These are phyloP conservation scores for Trametes maxima DNA, from an alignment of 768 basidiomycete genomes.

Conservation along the genomic window DNA sequence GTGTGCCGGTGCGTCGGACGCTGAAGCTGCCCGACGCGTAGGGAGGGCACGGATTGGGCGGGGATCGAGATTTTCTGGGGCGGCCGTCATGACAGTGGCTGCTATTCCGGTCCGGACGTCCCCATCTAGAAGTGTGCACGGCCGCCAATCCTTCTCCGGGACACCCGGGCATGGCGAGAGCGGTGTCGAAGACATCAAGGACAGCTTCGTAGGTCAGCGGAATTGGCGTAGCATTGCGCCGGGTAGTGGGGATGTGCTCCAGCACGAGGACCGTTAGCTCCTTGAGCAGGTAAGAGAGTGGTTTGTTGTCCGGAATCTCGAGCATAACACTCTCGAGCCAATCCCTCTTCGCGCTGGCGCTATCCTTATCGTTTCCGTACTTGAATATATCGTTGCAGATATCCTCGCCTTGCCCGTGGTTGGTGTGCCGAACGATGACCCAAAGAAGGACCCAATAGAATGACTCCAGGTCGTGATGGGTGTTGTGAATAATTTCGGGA, in stretches of 20 bases:
- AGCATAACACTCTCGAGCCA: background rate
- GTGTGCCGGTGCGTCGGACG: too few relatives aligned
- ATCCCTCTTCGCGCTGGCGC: background rate
- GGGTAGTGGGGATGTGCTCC: background rate
- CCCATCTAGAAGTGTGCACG: background rate
- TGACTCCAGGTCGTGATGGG: conserved; percentile 7
- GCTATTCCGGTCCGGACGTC: too few relatives aligned
- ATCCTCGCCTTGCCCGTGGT: background rate
- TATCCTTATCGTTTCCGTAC: background rate
- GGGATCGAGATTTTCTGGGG: too few relatives aligned
- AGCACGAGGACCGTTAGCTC: background rate
- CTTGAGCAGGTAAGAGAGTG: background rate
- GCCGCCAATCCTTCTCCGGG: background rate
- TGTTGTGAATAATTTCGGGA: background rate
- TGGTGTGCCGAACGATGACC: conserved; percentile 13
- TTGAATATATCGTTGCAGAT: background rate
- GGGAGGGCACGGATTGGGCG: too few relatives aligned
- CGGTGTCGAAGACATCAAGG: background rate
- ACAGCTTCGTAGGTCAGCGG: background rate
- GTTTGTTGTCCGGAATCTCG: background rate
- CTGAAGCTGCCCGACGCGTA: too few relatives aligned
- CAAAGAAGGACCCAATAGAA: conserved; percentile 17
- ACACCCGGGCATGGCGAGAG: background rate
- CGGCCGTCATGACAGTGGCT: too few relatives aligned
- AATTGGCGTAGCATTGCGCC: background rate